Conservation (phyloP, 768 basidiomycete species). For the Antrodiella citrinella region DNA sequence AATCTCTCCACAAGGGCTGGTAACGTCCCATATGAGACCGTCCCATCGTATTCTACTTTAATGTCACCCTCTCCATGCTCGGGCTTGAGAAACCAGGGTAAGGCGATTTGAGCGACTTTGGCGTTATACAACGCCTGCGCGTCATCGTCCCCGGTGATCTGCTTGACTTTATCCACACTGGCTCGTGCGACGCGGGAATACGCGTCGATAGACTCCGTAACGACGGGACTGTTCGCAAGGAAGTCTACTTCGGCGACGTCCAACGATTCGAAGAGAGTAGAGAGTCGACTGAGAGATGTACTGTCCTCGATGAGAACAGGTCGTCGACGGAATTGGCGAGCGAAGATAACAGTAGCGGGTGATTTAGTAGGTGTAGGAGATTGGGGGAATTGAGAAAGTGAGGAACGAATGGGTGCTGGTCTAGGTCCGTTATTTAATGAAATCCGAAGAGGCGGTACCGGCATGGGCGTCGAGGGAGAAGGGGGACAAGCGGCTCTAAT, state of each 20-base stretch:
- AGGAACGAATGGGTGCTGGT: not conserved
- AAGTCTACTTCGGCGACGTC: conserved; percentile 27
- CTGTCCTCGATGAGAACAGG: conserved; percentile 34
- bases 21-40: conserved; percentile 61
- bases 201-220: conserved; percentile 14
- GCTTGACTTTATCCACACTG: conserved; percentile 28
- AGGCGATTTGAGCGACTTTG: conserved; percentile 24
- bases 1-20: conserved; percentile 66
- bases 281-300: conserved; percentile 25
- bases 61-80: conserved; percentile 51
- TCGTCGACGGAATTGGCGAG: conserved; percentile 27
- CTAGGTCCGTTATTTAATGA: not conserved
- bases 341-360: not conserved
- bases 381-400: not conserved
- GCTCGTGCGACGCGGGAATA: conserved; percentile 7
- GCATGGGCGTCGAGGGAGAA: conserved; percentile 7
- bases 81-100: conserved; percentile 57
- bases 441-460: not conserved
- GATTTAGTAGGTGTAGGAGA: not conserved
- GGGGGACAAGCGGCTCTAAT: conserved; percentile 3
- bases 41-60: conserved; percentile 54
- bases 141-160: conserved; percentile 34
- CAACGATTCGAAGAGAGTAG: conserved; percentile 30
- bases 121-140: conserved; percentile 34
- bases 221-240: conserved; percentile 20